These are phyloP conservation scores for Cucumis sativus DNA, from an alignment of 306 rosid species.

Conservation along the genomic window DNA sequence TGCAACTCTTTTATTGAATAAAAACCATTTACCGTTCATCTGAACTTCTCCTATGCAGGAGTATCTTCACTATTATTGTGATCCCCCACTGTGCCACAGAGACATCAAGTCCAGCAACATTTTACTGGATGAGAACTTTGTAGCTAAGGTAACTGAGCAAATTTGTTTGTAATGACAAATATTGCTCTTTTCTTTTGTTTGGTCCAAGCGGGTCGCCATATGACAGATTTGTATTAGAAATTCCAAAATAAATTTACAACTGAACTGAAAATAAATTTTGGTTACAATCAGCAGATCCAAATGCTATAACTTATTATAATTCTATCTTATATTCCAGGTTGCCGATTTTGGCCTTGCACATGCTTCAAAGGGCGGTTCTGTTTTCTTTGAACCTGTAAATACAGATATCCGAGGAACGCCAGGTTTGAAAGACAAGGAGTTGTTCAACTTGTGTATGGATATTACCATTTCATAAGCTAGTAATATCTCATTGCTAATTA, in stretches of 20 bases:
- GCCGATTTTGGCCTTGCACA: slow-evolving; percentile 99
- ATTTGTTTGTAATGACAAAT: not conserved
- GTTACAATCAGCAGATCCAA: not conserved
- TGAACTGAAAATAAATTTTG: not conserved
- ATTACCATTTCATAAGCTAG: not conserved
- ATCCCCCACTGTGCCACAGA: slow-evolving; percentile 95
- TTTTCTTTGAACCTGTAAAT: slow-evolving; percentile 74
- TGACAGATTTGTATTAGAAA: not conserved
- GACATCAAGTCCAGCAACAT: slow-evolving; percentile 95
- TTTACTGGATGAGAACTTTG: slow-evolving; percentile 71
- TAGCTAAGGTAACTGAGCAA: slow-evolving; percentile 60
- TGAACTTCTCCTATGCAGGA: slow-evolving; percentile 46
- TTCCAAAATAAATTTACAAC: not conserved
- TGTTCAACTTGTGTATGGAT: not conserved
- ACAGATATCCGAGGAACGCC: slow-evolving; percentile 90
- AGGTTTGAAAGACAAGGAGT: slow-evolving; percentile 26
- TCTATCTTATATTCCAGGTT: slow-evolving; percentile 35
- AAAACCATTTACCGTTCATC: not conserved
- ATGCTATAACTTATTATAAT: not conserved
- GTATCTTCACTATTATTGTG: slow-evolving; percentile 94
- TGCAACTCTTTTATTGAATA: not conserved
- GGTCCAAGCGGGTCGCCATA: not conserved
- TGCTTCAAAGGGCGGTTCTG: slow-evolving; percentile 76
- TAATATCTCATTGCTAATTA: slow-evolving; percentile 12
- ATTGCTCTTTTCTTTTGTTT: not conserved